Evolutionary conservation across 2,329 filamentous ascomycete genomes (phyloP).

Genomic region (Apiospora pterosperma): DNA sequence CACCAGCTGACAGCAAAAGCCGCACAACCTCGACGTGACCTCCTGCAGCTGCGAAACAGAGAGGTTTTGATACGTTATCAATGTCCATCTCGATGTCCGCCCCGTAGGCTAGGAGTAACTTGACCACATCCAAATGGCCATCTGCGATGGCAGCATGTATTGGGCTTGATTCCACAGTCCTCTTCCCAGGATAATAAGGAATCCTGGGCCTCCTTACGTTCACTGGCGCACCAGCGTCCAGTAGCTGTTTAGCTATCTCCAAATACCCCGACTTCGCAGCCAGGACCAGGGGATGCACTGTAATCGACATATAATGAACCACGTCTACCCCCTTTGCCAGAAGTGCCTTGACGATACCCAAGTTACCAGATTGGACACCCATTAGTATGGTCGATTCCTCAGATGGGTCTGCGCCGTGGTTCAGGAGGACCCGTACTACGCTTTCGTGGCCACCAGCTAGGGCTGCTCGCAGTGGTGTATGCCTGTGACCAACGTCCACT

Average conservation of each 20-base stretch:
- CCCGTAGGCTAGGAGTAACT: neutral
- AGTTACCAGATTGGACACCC: neutral
- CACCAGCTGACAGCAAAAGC: neutral
- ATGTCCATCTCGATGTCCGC: neutral
- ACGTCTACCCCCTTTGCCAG: neutral
- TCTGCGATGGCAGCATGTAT: no score
- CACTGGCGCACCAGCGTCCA: neutral
- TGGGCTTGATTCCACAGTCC: neutral
- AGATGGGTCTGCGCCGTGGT: neutral
- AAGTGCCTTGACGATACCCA: neutral
- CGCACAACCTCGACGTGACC: neutral
- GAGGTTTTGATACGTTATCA: neutral
- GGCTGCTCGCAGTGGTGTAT: neutral
- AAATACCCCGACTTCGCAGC: neutral
- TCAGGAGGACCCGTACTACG: neutral
- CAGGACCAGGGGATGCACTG: neutral
- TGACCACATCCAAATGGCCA: neutral
- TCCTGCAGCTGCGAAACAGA: neutral
- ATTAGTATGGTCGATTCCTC: neutral
- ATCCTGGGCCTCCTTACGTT: no score
- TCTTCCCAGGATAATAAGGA: no score
- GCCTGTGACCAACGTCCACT: neutral
- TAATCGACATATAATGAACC: neutral
- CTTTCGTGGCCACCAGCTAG: neutral
- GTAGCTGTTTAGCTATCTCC: neutral